A percentile compares a stretch with the other conserved stretches of the same genome.
Evolutionary conservation across 1,284 basidiomycete species (phyloP).

Genomic region (Rugosomyces carneus): DNA sequence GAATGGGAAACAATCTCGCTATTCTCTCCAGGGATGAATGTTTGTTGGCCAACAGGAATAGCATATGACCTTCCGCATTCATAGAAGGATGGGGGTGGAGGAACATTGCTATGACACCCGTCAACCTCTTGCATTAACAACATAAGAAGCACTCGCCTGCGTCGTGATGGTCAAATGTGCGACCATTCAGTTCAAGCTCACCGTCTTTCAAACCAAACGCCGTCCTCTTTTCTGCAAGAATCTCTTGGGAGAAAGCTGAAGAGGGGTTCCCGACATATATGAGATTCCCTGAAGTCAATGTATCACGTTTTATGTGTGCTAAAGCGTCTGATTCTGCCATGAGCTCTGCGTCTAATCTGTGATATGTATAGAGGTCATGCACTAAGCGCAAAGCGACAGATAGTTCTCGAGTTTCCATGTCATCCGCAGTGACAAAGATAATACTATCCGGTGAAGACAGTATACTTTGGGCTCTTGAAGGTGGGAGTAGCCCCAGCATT

Average conservation of each 20-base stretch:
- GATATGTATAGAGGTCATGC: constrained; percentile 63
- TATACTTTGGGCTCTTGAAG: constrained; percentile 59
- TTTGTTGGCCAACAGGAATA: constrained; percentile 60
- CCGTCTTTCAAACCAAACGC: constrained; percentile 23
- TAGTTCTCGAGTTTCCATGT: constrained; percentile 25
- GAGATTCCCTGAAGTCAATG: constrained; percentile 44
- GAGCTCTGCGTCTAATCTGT: constrained; percentile 63
- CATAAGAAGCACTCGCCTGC: constrained; percentile 21
- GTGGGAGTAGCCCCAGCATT: constrained; percentile 19
- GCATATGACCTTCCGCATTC: constrained; percentile 29
- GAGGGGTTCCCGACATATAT: constrained; percentile 45
- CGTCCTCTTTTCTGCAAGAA: constrained; percentile 24
- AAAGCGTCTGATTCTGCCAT: constrained; percentile 39
- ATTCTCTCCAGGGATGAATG: constrained; percentile 55
- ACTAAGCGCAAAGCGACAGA: constrained; percentile 59
- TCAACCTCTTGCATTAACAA: neutral
- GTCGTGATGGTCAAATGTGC: constrained; percentile 21
- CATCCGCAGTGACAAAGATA: constrained; percentile 48
- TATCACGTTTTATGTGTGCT: constrained; percentile 13
- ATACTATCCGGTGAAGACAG: constrained; percentile 49
- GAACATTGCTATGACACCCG: constrained; percentile 1
- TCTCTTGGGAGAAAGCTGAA: constrained; percentile 20
- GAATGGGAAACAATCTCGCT: constrained; percentile 68
- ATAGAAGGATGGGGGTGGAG: constrained; percentile 37
- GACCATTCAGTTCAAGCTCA: constrained; percentile 21